Conservation (phyloP, 2,329 filamentous ascomycete genomes). For the Colletotrichum gigasporum region DNA sequence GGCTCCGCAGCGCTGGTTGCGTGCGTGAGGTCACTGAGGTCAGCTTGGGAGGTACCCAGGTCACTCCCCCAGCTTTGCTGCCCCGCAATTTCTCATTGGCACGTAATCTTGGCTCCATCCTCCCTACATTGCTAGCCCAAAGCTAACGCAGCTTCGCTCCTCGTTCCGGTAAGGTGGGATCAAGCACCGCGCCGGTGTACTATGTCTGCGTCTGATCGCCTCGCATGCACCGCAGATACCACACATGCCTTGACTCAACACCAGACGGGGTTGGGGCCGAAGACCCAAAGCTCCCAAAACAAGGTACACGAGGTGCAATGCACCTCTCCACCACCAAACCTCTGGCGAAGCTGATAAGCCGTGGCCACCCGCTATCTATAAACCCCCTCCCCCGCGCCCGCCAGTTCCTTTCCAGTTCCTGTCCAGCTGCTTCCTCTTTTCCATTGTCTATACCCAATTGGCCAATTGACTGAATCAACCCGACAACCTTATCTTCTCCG, state of each 20-base stretch:
- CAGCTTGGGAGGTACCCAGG: too few species aligned
- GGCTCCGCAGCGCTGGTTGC: background rate
- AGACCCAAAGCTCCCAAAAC: conserved; percentile 13
- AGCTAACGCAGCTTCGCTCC: conserved; percentile 9
- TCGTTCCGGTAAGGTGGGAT: background rate
- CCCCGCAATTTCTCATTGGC: conserved; percentile 20
- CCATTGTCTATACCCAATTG: background rate
- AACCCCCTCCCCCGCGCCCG: conserved; percentile 23
- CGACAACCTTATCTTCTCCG: conserved; percentile 1
- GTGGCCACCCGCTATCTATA: conserved; percentile 32
- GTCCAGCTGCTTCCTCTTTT: background rate
- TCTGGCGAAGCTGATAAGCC: conserved; percentile 26
- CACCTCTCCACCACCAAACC: conserved; percentile 4
- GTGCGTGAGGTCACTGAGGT: conserved; percentile 12
- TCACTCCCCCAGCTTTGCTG: conserved; percentile 16
- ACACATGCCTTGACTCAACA: conserved; percentile 23
- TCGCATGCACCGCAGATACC: background rate
- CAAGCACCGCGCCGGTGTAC: background rate
- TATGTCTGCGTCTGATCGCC: conserved; percentile 19
- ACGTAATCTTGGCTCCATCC: conserved; percentile 24
- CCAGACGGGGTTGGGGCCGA: background rate
- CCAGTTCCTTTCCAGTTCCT: too few species aligned
- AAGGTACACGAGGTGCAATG: conserved; percentile 1
- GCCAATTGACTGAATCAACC: background rate
- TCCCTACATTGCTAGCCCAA: background rate